phyloP scores from a whole-genome alignment of 192 early-diverging fungal genomes.

The Spinellus fusiger region DNA sequence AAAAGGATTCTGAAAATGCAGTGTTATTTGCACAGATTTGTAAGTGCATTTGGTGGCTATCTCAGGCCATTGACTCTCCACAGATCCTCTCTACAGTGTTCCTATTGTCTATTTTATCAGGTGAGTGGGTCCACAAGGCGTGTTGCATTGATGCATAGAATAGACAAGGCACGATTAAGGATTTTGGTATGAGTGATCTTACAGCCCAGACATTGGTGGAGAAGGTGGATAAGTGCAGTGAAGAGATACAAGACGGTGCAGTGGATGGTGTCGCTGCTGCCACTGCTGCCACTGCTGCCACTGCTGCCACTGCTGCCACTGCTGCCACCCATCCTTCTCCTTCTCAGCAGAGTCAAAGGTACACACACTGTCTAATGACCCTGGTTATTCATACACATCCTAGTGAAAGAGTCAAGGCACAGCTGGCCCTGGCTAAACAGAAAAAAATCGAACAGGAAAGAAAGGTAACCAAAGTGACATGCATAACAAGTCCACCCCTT shows the following conservation, averaged over 20 bases:
- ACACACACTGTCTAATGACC: not conserved
- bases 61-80: not conserved
- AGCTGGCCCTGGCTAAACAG: no score
- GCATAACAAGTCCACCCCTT: not conserved
- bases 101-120: slow-evolving; percentile 24
- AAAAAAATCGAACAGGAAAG: not conserved
- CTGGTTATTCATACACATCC: no score
- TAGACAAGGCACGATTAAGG: slow-evolving; percentile 21
- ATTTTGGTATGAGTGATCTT: slow-evolving; percentile 11
- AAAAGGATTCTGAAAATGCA: slow-evolving; percentile 18
- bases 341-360: not conserved
- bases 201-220: not conserved
- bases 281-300: not conserved
- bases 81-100: slow-evolving; percentile 11
- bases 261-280: not conserved
- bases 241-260: not conserved
- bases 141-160: not conserved
- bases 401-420: no score
- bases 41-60: not conserved
- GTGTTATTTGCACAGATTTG: slow-evolving; percentile 27
- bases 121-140: not conserved
- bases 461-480: not conserved
- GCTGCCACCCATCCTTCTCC: not conserved
- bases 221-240: not conserved
- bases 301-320: not conserved